Evolutionary conservation across 768 basidiomycete species (phyloP).

Genomic region (Suillus variegatus): DNA sequence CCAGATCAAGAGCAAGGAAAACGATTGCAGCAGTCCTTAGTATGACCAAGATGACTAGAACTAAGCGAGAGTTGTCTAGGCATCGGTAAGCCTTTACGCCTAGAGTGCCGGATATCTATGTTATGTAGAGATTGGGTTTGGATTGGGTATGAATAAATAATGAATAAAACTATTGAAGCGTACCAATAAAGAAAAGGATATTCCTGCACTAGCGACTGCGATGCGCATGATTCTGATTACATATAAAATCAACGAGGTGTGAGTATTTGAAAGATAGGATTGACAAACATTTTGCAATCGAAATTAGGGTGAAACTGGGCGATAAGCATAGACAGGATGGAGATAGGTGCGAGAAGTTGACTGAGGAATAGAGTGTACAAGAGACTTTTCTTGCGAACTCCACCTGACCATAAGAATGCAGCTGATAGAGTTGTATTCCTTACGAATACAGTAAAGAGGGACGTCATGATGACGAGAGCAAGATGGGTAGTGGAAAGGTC

Average conservation of each 20-base stretch:
- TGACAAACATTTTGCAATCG: constrained; percentile 51
- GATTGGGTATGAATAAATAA: background rate
- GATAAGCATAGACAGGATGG: constrained; percentile 44
- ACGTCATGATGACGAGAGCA: constrained; percentile 48
- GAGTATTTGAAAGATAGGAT: background rate
- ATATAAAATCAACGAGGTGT: background rate
- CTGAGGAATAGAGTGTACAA: constrained; percentile 58
- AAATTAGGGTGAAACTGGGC: constrained; percentile 45
- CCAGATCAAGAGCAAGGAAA: constrained; percentile 44
- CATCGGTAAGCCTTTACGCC: constrained; percentile 71
- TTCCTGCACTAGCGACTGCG: constrained; percentile 35
- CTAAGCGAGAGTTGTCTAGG: constrained; percentile 56
- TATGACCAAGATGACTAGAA: constrained; percentile 43
- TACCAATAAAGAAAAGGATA: constrained; percentile 45
- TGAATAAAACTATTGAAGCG: background rate
- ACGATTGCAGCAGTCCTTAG: constrained; percentile 45
- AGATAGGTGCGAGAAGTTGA: constrained; percentile 51
- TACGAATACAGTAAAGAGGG: constrained; percentile 51
- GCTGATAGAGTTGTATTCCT: constrained; percentile 52
- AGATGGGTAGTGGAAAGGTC: constrained; percentile 44
- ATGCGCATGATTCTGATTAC: constrained; percentile 38
- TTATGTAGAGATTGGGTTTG: too few species aligned
- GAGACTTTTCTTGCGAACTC: constrained; percentile 57
- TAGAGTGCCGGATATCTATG: constrained; percentile 60
- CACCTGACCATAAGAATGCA: constrained; percentile 53